Conservation (phyloP, 495 filamentous ascomycete species). For the Lentithecium fluviatile region DNA sequence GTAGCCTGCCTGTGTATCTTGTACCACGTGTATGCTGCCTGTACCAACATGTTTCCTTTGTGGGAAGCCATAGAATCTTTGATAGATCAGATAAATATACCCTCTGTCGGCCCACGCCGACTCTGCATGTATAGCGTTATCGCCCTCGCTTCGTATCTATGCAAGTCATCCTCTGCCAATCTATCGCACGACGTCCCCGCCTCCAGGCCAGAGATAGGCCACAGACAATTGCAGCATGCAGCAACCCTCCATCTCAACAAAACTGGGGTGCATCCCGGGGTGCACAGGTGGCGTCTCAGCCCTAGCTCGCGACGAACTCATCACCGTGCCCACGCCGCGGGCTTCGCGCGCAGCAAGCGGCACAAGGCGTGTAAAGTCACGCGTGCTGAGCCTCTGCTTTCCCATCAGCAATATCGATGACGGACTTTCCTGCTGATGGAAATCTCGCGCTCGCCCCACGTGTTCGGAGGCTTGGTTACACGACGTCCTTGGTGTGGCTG, state of each 20-base stretch:
- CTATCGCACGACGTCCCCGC: neutral
- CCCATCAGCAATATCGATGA: too few relatives aligned
- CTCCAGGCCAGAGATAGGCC: neutral
- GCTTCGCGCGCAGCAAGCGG: too few relatives aligned
- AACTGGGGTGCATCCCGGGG: too few relatives aligned
- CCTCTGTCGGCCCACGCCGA: neutral
- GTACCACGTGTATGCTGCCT: constrained; percentile 5
- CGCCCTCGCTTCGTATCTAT: constrained; percentile 11
- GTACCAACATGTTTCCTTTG: too few relatives aligned
- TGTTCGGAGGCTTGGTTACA: neutral
- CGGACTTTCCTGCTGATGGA: too few relatives aligned
- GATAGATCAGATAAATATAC: neutral
- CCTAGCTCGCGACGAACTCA: too few relatives aligned
- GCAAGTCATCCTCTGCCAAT: constrained; percentile 10
- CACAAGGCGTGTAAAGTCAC: too few relatives aligned
- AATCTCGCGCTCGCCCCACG: neutral
- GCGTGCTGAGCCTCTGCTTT: too few relatives aligned
- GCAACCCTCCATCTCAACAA: too few relatives aligned
- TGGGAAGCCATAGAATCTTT: neutral
- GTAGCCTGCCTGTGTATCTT: neutral
- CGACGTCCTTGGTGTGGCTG: neutral
- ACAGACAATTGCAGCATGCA: neutral
- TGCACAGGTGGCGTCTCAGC: too few relatives aligned
- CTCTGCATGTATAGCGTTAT: neutral
- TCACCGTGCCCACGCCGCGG: too few relatives aligned